Evolutionary conservation across 345 rosid species (phyloP).

Genomic region (Eucalyptus guilfoylei): DNA sequence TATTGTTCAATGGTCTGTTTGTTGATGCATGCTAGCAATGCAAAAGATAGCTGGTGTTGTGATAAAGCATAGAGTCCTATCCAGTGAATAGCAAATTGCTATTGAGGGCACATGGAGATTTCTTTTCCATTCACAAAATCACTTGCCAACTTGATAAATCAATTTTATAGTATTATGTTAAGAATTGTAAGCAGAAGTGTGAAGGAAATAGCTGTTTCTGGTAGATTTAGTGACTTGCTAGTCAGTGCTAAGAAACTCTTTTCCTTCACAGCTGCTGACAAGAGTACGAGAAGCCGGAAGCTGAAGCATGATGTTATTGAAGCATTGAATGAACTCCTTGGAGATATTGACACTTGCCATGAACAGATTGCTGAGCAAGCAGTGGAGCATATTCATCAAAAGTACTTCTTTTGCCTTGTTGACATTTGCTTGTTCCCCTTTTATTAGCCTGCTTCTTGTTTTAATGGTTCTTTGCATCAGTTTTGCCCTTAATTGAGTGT

Average conservation of each 20-base stretch:
- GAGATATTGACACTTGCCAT: slow-evolving; percentile 79
- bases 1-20: not conserved
- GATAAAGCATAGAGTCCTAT: not conserved
- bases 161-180: not conserved
- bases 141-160: not conserved
- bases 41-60: not conserved
- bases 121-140: not conserved
- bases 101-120: not conserved
- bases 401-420: slow-evolving; percentile 29
- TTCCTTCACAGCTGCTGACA: slow-evolving; percentile 73
- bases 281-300: slow-evolving; percentile 75
- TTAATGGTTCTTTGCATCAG: not conserved
- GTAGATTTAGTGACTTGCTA: not conserved
- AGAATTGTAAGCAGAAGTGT: not conserved
- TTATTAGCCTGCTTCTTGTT: not conserved
- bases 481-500: not conserved
- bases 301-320: slow-evolving; percentile 97
- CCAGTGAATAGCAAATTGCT: not conserved
- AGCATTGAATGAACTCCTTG: slow-evolving; percentile 89
- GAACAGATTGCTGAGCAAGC: slow-evolving; percentile 99
- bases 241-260: not conserved
- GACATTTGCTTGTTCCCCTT: not conserved
- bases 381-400: slow-evolving; percentile 97
- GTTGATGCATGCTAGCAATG: not conserved
- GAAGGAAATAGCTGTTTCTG: not conserved